Percentiles rank a stretch among this genome's conserved stretches.
Conservation (phyloP, 2,329 filamentous ascomycete species). For the Rosellinia necatrix region DNA sequence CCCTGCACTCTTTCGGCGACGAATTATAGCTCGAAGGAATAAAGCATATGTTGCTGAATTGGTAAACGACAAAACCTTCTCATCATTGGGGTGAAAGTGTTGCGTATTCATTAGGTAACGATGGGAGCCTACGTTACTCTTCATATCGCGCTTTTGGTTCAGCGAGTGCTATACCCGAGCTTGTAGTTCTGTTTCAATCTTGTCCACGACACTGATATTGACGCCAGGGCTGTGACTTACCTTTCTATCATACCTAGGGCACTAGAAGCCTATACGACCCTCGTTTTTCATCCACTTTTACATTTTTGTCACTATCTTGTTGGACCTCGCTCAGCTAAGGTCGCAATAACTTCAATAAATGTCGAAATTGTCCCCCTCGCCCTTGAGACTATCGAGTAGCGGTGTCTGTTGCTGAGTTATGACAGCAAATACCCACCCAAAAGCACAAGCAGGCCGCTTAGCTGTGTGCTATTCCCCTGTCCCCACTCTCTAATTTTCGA, state of each 20-base stretch:
- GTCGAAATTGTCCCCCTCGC: constrained; percentile 12
- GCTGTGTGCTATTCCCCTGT: constrained; percentile 20
- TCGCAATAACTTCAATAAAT: constrained; percentile 17
- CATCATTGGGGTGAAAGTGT: not conserved
- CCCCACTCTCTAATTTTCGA: constrained; percentile 15
- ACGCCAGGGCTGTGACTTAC: constrained; percentile 14
- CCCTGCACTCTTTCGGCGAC: constrained; percentile 13
- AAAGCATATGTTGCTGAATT: constrained; percentile 16
- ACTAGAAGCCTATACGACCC: constrained; percentile 15
- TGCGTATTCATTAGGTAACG: constrained; percentile 10
- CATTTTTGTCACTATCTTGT: constrained; percentile 1
- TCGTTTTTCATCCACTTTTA: constrained; percentile 19
- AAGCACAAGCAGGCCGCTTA: constrained; percentile 15
- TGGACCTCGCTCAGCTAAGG: constrained; percentile 13
- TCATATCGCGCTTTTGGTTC: constrained; percentile 14
- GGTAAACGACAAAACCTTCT: not conserved
- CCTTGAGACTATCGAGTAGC: constrained; percentile 14
- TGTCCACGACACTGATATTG: constrained; percentile 14
- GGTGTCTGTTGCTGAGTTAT: not conserved
- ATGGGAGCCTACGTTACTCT: constrained; percentile 8
- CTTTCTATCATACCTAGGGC: constrained; percentile 17
- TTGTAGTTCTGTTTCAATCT: constrained; percentile 12
- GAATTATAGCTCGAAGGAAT: constrained; percentile 4
- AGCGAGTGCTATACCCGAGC: constrained; percentile 6
- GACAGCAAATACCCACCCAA: constrained; percentile 10